Evolutionary conservation across 2,329 filamentous ascomycete genomes (phyloP).

Genomic region (Neofusicoccum sp.): DNA sequence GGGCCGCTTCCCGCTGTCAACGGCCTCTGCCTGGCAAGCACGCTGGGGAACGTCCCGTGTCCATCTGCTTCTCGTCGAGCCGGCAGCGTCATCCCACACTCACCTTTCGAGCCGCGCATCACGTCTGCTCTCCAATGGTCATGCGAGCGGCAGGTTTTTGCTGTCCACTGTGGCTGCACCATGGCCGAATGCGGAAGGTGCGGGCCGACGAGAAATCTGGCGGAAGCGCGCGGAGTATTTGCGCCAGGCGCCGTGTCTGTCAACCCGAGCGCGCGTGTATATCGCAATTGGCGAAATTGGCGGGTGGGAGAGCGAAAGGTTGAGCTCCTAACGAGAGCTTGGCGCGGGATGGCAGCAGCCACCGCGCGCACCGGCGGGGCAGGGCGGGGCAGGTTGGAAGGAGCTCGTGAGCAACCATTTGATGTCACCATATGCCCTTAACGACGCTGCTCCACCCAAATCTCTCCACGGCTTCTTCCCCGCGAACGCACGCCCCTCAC

Average conservation of each 20-base stretch:
- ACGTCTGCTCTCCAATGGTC: not conserved
- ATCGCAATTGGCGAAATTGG: not conserved
- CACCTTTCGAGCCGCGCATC: not conserved
- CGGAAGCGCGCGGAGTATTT: not conserved
- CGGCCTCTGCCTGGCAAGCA: not conserved
- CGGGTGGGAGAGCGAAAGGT: not conserved
- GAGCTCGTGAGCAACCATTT: conserved; percentile 18
- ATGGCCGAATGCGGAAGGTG: not conserved
- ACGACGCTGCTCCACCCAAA: conserved; percentile 7
- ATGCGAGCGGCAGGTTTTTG: conserved; percentile 8
- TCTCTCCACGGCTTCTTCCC: conserved; percentile 17
- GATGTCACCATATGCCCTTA: conserved; percentile 8
- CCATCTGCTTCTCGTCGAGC: not conserved
- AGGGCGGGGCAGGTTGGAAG: conserved; percentile 7
- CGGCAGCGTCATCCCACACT: not conserved
- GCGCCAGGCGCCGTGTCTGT: not conserved
- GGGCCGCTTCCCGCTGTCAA: conserved; percentile 5
- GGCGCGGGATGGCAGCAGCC: conserved; percentile 6
- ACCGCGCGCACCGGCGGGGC: conserved; percentile 7
- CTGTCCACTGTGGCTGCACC: not conserved
- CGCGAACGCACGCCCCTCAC: conserved; percentile 1
- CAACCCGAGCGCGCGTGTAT: not conserved
- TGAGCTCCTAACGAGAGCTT: not conserved
- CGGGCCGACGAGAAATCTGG: not conserved
- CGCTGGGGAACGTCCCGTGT: not conserved